These are phyloP conservation scores for Scenedesmus sp. DNA, from an alignment of 163 green algal species.

Conservation along the genomic window DNA sequence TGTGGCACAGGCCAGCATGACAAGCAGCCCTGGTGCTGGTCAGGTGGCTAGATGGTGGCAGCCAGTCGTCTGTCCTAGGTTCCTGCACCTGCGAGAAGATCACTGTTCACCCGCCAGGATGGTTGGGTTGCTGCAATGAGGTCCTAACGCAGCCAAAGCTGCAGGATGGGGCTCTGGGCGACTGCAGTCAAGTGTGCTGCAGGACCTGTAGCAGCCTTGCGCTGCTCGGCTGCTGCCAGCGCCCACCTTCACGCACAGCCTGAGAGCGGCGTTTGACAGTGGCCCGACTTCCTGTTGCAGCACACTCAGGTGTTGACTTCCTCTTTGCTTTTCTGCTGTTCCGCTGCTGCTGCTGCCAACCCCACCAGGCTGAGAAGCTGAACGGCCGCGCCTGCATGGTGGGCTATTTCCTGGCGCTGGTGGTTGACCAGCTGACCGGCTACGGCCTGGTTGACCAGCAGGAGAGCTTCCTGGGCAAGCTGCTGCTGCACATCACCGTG, in stretches of 20 bases:
- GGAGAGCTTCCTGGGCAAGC: constrained; percentile 95
- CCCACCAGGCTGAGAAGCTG: constrained; percentile 93
- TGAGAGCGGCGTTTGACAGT: background rate
- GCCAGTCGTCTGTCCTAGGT: no score
- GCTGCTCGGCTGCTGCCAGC: background rate
- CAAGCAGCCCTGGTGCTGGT: no score
- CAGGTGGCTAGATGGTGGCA: no score
- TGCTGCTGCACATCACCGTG: constrained; percentile 92
- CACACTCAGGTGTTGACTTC: background rate
- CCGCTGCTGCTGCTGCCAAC: background rate
- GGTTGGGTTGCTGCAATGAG: no score
- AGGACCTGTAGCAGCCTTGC: background rate
- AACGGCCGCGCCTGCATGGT: constrained; percentile 98
- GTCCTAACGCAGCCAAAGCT: no score
- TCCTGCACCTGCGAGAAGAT: no score
- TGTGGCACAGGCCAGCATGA: background rate
- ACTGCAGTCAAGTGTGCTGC: no score
- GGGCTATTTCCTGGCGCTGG: constrained; percentile 91
- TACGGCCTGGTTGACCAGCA: constrained; percentile 94
- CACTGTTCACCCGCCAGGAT: no score
- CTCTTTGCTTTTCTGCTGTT: background rate
- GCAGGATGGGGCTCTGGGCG: no score
- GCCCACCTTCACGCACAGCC: background rate
- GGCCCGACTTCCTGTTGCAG: no score
- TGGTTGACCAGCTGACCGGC: constrained; percentile 91